These are phyloP conservation scores for Erodium maritimum DNA, from an alignment of 345 rosid genomes.

Conservation along the genomic window DNA sequence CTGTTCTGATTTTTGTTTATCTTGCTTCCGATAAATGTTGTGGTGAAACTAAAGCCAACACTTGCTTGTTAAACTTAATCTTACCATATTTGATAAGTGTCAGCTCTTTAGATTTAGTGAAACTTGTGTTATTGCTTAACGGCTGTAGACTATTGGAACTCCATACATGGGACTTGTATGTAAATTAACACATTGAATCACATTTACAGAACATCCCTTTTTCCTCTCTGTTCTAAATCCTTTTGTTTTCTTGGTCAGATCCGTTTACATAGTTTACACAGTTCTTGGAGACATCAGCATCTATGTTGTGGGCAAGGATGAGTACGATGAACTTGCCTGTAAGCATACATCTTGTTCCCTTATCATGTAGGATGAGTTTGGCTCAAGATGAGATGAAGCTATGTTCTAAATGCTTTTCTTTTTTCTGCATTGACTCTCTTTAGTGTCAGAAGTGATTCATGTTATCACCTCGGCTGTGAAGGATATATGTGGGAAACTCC, in stretches of 20 bases:
- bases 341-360: constrained; percentile 20
- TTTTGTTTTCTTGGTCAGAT: constrained; percentile 32
- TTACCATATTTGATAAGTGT: too few species aligned
- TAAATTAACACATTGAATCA: too few species aligned
- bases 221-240: neutral
- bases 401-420: neutral
- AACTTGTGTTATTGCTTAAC: too few species aligned
- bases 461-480: constrained; percentile 77
- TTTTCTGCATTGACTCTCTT: neutral
- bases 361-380: neutral
- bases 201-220: too few species aligned
- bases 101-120: too few species aligned
- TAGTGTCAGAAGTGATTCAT: constrained; percentile 87
- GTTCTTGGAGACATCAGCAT: constrained; percentile 93
- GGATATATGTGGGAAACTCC: constrained; percentile 89
- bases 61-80: too few species aligned
- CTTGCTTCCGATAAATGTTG: neutral
- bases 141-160: too few species aligned
- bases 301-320: constrained; percentile 87
- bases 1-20: neutral
- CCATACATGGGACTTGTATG: too few species aligned
- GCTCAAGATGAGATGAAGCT: too few species aligned
- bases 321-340: constrained; percentile 97
- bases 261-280: constrained; percentile 83
- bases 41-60: too few species aligned